phyloP scores from a whole-genome alignment of 495 filamentous ascomycete species.

The Talaromyces proteolyticus region DNA sequence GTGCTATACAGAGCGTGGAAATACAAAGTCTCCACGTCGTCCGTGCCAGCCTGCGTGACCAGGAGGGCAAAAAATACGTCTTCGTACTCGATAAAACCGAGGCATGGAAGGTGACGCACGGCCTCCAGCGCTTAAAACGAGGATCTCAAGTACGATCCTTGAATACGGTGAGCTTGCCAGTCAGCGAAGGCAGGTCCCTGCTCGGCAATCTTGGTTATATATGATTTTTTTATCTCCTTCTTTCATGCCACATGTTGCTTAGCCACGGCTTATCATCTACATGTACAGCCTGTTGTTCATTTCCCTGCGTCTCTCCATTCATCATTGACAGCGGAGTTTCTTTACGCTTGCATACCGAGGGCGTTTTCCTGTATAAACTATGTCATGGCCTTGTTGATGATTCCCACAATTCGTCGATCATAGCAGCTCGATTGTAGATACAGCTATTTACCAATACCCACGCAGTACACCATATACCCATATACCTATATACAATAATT shows the following conservation, averaged over 20 bases:
- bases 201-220: conserved; percentile 58
- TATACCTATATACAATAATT: not conserved
- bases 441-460: not conserved
- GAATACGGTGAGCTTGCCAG: conserved; percentile 55
- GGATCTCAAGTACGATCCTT: conserved; percentile 65
- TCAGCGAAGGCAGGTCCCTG: conserved; percentile 52
- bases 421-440: not conserved
- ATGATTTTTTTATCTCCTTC: conserved; percentile 15
- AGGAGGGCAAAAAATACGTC: conserved; percentile 75
- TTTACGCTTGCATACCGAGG: not conserved
- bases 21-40: conserved; percentile 68
- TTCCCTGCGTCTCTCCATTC: not conserved
- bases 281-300: not conserved
- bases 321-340: not conserved
- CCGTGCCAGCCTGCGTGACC: conserved; percentile 75
- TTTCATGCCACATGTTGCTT: not conserved
- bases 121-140: conserved; percentile 65
- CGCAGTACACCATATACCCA: not conserved
- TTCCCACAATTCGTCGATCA: not conserved
- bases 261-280: not conserved
- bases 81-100: conserved; percentile 80
- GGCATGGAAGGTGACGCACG: conserved; percentile 87
- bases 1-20: conserved; percentile 46
- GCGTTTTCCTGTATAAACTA: not conserved
- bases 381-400: not conserved